Conservation (phyloP, 768 basidiomycete genomes). For the Clavaria fumosa region DNA sequence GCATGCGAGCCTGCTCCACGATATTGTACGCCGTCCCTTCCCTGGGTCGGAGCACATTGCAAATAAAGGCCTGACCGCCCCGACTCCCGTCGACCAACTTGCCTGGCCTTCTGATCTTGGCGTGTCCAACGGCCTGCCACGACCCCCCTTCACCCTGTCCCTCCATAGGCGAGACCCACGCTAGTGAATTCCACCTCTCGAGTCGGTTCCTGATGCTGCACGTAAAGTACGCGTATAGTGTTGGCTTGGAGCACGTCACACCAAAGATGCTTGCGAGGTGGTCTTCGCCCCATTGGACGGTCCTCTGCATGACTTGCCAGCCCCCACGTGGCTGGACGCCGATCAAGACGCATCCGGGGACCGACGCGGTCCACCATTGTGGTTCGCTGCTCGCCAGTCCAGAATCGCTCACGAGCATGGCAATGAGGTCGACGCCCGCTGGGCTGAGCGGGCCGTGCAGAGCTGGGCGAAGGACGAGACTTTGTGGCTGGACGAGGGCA, state of each 20-base stretch:
- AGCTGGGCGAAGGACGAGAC: too few species aligned
- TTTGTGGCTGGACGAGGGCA: too few species aligned
- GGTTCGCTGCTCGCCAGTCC: conserved; percentile 3
- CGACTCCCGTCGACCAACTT: conserved; percentile 5
- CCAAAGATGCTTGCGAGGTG: conserved; percentile 3
- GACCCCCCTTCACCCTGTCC: not conserved
- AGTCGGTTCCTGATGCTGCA: conserved; percentile 4
- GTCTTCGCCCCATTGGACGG: conserved; percentile 6
- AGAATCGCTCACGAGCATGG: conserved; percentile 4
- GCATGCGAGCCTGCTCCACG: conserved; percentile 4
- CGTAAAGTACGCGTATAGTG: conserved; percentile 5
- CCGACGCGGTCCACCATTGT: conserved; percentile 3
- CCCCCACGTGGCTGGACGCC: conserved; percentile 6
- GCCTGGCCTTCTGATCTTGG: conserved; percentile 1
- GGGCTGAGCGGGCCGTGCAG: conserved; percentile 1
- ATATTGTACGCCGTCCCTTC: not conserved
- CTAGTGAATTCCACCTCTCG: conserved; percentile 2
- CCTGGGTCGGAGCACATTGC: conserved; percentile 1
- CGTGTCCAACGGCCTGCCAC: conserved; percentile 2
- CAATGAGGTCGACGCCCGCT: conserved; percentile 4
- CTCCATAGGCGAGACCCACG: conserved; percentile 4
- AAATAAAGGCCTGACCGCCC: conserved; percentile 4
- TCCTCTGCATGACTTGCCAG: conserved; percentile 6
- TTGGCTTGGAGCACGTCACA: conserved; percentile 2
- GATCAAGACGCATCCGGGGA: conserved; percentile 1